These are phyloP conservation scores for Nitzschia sp. DNA, from an alignment of 108 stramenopile genomes.

Conservation along the genomic window DNA sequence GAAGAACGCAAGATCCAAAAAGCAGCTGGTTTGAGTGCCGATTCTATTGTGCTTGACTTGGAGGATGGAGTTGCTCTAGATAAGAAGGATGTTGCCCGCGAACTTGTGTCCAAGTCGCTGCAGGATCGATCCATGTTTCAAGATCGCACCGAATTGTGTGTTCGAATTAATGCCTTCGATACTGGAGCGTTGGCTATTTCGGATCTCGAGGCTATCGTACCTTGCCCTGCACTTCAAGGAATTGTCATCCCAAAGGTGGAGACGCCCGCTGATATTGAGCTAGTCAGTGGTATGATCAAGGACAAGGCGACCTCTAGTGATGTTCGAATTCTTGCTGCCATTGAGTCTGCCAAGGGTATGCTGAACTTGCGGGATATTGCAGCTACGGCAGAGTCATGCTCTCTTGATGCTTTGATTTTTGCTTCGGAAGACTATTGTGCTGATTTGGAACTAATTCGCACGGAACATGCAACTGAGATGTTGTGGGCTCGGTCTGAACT, in stretches of 20 bases:
- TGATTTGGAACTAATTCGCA: conserved; percentile 37
- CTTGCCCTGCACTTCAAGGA: conserved; percentile 17
- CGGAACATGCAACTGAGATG: conserved; percentile 24
- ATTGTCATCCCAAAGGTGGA: conserved; percentile 48
- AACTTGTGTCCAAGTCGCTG: conserved; percentile 24
- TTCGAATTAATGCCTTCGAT: conserved; percentile 45
- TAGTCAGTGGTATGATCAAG: conserved; percentile 33
- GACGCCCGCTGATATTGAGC: conserved; percentile 25
- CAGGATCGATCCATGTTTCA: conserved; percentile 6
- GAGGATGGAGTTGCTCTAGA: conserved; percentile 44
- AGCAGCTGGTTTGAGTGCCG: conserved; percentile 19
- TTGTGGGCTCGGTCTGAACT: conserved; percentile 33
- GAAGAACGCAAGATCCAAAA: conserved; percentile 38
- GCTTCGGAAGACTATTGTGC: conserved; percentile 44
- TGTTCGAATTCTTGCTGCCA: conserved; percentile 40
- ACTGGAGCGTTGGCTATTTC: conserved; percentile 31
- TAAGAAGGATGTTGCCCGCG: conserved; percentile 36
- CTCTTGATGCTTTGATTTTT: conserved; percentile 42
- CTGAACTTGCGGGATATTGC: conserved; percentile 39
- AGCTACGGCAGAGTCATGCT: neutral
- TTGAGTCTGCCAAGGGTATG: conserved; percentile 42
- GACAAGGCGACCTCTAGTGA: neutral
- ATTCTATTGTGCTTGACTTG: conserved; percentile 40
- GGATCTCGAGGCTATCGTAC: conserved; percentile 43
- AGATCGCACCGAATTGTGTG: conserved; percentile 28